Conservation (phyloP, 1,284 basidiomycete genomes). For the Hortiboletus rubellus region DNA sequence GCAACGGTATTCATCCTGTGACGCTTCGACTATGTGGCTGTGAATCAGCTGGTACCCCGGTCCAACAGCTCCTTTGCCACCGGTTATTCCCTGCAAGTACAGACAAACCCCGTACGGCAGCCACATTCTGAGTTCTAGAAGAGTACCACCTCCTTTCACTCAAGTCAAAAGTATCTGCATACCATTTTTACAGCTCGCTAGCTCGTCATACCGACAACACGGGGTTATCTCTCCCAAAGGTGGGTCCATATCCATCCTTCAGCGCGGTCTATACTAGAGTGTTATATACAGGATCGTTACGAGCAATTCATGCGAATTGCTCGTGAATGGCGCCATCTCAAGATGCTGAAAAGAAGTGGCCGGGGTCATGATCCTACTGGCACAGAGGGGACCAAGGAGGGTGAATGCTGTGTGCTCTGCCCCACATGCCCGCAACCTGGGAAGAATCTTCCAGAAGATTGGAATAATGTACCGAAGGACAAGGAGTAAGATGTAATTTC, state of each 20-base stretch:
- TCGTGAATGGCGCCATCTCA: constrained; percentile 6
- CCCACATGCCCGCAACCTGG: constrained; percentile 6
- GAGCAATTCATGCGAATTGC: constrained; percentile 2
- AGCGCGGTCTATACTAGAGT: too few species aligned
- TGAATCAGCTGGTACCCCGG: background rate
- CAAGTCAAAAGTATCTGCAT: background rate
- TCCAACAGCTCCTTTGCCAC: background rate
- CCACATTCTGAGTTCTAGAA: background rate
- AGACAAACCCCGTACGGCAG: background rate
- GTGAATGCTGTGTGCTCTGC: background rate
- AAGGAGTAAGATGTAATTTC: background rate
- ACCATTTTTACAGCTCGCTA: background rate
- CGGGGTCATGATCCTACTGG: background rate
- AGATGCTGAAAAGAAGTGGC: constrained; percentile 16
- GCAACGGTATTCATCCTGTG: background rate
- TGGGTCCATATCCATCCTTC: too few species aligned
- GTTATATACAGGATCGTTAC: background rate
- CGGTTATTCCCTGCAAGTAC: background rate
- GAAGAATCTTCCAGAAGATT: constrained; percentile 1
- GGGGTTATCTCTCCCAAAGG: background rate
- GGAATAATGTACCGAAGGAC: background rate
- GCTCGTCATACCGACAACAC: background rate
- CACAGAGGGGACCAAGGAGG: background rate
- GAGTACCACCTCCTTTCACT: background rate
- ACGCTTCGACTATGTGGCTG: background rate